Evolutionary conservation across 2,329 filamentous ascomycete genomes (phyloP).

Genomic region (Colletotrichum acutatum): DNA sequence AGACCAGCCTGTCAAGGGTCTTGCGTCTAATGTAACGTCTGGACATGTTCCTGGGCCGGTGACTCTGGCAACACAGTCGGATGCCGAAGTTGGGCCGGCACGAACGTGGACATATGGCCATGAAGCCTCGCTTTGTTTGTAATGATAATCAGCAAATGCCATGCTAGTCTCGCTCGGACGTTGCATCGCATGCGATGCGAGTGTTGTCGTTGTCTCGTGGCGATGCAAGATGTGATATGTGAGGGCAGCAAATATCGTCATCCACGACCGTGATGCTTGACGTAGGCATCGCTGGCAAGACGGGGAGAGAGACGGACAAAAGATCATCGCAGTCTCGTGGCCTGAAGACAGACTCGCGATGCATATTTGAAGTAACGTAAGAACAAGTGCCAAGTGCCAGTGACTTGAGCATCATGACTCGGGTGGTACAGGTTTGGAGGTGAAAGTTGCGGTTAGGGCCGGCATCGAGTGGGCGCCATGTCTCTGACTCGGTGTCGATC

Average conservation of each 20-base stretch:
- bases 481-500: slow-evolving; percentile 31
- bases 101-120: neutral
- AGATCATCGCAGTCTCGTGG: slow-evolving; percentile 17
- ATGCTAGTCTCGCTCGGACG: neutral
- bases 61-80: slow-evolving; percentile 1
- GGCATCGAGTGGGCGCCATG: slow-evolving; percentile 25
- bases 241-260: neutral
- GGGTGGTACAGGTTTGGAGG: neutral
- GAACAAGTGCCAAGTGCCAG: slow-evolving; percentile 8
- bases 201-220: slow-evolving; percentile 10
- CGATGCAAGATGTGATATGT: neutral
- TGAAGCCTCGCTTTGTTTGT: neutral
- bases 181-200: slow-evolving; percentile 5
- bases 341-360: slow-evolving; percentile 1
- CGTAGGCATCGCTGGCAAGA: neutral
- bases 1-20: neutral
- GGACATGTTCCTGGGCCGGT: neutral
- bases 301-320: neutral
- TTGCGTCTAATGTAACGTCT: neutral
- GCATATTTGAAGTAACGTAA: slow-evolving; percentile 26
- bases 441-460: slow-evolving; percentile 1
- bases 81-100: slow-evolving; percentile 11
- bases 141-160: neutral
- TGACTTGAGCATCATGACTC: slow-evolving; percentile 30
- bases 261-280: neutral